Percentiles rank a stretch among this genome's conserved stretches.
Evolutionary conservation across 164 flowering plant species (phyloP).

Genomic region (Chimonanthus praecox): DNA sequence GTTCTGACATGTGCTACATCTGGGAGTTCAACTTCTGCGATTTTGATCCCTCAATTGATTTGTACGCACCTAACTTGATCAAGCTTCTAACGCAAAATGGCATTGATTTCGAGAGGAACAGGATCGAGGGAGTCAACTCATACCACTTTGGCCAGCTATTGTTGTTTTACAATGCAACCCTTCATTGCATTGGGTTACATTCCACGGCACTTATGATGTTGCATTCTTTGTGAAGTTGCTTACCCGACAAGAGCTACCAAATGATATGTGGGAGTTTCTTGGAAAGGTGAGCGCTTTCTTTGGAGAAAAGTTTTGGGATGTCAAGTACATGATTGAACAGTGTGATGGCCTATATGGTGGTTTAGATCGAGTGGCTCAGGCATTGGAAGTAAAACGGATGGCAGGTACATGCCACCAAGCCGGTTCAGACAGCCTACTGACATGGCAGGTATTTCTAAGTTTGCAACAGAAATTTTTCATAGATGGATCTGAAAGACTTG

Average conservation of each 20-base stretch:
- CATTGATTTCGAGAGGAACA: constrained; percentile 45
- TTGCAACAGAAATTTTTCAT: constrained; percentile 22
- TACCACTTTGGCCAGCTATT: constrained; percentile 42
- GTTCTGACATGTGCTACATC: constrained; percentile 23
- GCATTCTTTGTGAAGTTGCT: constrained; percentile 48
- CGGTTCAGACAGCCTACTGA: constrained; percentile 56
- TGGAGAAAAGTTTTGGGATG: constrained; percentile 39
- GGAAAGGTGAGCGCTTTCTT: constrained; percentile 26
- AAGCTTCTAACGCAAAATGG: constrained; percentile 40
- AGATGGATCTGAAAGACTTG: no score
- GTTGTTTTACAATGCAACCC: constrained; percentile 31
- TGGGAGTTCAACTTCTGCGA: constrained; percentile 65
- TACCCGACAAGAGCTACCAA: constrained; percentile 30
- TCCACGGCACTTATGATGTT: constrained; percentile 56
- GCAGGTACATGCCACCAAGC: constrained; percentile 56
- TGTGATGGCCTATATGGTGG: constrained; percentile 39
- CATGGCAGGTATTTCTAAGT: constrained; percentile 38
- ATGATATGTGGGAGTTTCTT: constrained; percentile 27
- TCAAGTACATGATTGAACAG: constrained; percentile 45
- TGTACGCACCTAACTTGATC: constrained; percentile 36
- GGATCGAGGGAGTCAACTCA: constrained; percentile 37
- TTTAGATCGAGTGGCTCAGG: constrained; percentile 30
- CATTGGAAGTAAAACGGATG: constrained; percentile 30
- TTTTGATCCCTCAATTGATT: constrained; percentile 33
- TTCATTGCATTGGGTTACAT: constrained; percentile 39